Evolutionary conservation across 2,329 filamentous ascomycete genomes (phyloP), one percentile per base, ranked within the genome.

Genomic region (Chaetoscypha palmicola): DNA sequence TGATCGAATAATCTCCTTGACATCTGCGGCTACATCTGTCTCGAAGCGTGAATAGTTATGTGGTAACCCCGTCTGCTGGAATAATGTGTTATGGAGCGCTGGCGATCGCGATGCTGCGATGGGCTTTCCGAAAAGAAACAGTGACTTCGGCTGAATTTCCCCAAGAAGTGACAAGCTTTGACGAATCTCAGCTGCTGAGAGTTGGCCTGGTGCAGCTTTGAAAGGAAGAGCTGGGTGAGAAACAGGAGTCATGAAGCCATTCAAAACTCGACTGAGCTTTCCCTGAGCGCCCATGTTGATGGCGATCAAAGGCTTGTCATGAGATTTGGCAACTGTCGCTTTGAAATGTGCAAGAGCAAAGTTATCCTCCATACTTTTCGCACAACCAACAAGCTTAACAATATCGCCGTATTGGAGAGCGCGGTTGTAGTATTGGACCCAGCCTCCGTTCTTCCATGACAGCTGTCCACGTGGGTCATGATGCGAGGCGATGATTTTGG

Each of bases 261-360:
- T 98, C 46, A 94, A 70, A 34, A 98, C 83, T 24, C 92, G 82
- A 59, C 88, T 95, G 32, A 96, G 74, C 67, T 95, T 92, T 38
- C 92, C 92, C 20, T 77, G 71, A 37, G 79, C 72, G 22, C 91
- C 90, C 91, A 98, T 97, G 66, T 98, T 98, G 62, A 98, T 84
- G 1, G 86, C 88, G 55, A 98, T 96, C 43, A 98, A 68, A 1
- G 90, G 91, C n/a, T 81, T 79, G 41, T 83, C 73, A 59, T 94
- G 84, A 1, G 85, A 76, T 19, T 74, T 70, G 28, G 78, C 71
- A 66, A 90, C 89, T 68, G 77, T 83, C 17, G 73, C 68, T 68
- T 86, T 90, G 76, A 98, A 98, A 38, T 77, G 77, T 31, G 80
- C 79, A 22, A 97, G 74, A 31, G 84, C 79, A 60, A 86, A 92